Conservation (phyloP, 2,329 filamentous ascomycete species). For the Xylariales sp. region DNA sequence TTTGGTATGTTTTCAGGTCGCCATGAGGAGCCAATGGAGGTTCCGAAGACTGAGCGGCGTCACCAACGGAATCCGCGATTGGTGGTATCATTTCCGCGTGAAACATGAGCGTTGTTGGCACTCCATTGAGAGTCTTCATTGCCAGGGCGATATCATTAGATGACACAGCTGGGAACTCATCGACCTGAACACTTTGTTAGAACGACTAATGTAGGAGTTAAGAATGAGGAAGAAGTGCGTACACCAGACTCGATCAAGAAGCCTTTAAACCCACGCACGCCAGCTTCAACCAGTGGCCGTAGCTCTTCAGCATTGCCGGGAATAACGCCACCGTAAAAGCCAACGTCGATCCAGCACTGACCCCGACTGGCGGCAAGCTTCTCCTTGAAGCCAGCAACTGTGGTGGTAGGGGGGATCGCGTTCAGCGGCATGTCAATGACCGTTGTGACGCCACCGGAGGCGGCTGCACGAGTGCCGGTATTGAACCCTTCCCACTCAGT, state of each 20-base stretch:
- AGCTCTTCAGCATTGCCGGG: constrained; percentile 83
- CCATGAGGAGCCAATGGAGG: constrained; percentile 69
- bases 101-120: constrained; percentile 94
- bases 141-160: constrained; percentile 72
- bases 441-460: constrained; percentile 93
- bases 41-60: constrained; percentile 65
- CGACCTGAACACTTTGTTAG: constrained; percentile 73
- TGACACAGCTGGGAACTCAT: constrained; percentile 92
- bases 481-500: constrained; percentile 99
- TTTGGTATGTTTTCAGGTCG: constrained; percentile 73
- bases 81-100: constrained; percentile 98
- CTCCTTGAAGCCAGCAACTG: constrained; percentile 72
- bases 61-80: constrained; percentile 72
- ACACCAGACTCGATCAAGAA: constrained; percentile 97
- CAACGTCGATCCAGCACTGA: constrained; percentile 98
- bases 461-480: constrained; percentile 89
- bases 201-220: too few relatives aligned
- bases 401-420: constrained; percentile 93
- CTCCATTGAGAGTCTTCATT: constrained; percentile 74
- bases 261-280: constrained; percentile 94
- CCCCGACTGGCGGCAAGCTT: constrained; percentile 81
- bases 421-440: constrained; percentile 98
- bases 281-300: constrained; percentile 73
- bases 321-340: constrained; percentile 92
- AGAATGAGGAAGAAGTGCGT: too few relatives aligned